Evolutionary conservation across 2,329 filamentous ascomycete species (phyloP).

Genomic region (Aquanectria penicillioides): DNA sequence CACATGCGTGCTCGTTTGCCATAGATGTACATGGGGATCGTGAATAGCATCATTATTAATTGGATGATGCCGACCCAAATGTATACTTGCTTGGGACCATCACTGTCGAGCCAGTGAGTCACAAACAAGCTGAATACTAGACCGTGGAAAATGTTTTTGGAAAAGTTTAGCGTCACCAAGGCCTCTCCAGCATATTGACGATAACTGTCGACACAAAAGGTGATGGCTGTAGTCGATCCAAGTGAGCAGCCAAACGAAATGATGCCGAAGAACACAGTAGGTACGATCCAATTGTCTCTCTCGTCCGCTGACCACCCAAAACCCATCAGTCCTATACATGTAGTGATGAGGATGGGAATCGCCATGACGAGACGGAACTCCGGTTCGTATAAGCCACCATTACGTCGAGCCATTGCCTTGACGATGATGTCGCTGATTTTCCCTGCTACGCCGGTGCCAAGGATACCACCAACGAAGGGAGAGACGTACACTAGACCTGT

Average conservation of each 20-base stretch:
- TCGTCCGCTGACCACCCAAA: slow-evolving; percentile 92
- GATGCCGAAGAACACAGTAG: slow-evolving; percentile 91
- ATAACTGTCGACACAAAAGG: slow-evolving; percentile 93
- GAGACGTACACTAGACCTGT: slow-evolving; percentile 90
- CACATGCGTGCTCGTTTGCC: slow-evolving; percentile 94
- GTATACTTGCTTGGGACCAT: slow-evolving; percentile 82
- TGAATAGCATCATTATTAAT: slow-evolving; percentile 75
- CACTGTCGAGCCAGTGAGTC: slow-evolving; percentile 79
- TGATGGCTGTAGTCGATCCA: slow-evolving; percentile 90
- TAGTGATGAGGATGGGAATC: slow-evolving; percentile 79
- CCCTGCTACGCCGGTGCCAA: slow-evolving; percentile 92
- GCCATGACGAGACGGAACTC: slow-evolving; percentile 94
- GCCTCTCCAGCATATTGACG: slow-evolving; percentile 93
- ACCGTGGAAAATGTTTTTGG: slow-evolving; percentile 93
- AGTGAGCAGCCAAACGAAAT: slow-evolving; percentile 93
- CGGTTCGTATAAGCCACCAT: slow-evolving; percentile 94
- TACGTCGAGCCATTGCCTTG: slow-evolving; percentile 80
- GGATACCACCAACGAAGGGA: slow-evolving; percentile 86
- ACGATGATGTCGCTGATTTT: slow-evolving; percentile 89
- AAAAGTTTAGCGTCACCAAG: slow-evolving; percentile 92
- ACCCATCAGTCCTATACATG: slow-evolving; percentile 88
- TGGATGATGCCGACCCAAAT: slow-evolving; percentile 88
- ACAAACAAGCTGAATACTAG: slow-evolving; percentile 91
- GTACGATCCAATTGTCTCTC: slow-evolving; percentile 85
- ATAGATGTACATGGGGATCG: slow-evolving; percentile 93